phyloP scores from a whole-genome alignment of 2,329 filamentous ascomycete species.

The Dothideomycetes sp. region DNA sequence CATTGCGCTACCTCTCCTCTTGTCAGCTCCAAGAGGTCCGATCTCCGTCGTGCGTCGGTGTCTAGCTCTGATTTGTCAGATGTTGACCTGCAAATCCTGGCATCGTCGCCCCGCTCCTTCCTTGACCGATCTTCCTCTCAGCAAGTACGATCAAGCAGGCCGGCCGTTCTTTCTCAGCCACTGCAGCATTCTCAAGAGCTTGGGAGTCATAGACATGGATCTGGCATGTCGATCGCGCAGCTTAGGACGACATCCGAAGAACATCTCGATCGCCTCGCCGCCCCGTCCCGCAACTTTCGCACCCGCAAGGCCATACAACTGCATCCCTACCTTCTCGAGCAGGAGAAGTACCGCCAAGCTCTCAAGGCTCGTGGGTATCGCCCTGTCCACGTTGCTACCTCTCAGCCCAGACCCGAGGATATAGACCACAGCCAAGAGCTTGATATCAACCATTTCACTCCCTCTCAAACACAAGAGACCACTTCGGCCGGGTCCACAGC shows the following conservation, averaged over 20 bases:
- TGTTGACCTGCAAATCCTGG: conserved; percentile 5
- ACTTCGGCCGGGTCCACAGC: conserved; percentile 1
- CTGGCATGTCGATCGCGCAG: background rate
- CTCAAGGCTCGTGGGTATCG: conserved; percentile 31
- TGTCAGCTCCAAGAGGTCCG: too few relatives aligned
- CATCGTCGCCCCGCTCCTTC: conserved; percentile 3
- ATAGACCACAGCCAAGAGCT: conserved; percentile 2
- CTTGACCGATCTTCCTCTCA: background rate
- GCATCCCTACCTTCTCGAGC: conserved; percentile 36
- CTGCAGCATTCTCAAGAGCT: too few relatives aligned
- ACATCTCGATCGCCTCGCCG: conserved; percentile 3
- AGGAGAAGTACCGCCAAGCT: conserved; percentile 30
- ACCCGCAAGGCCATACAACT: conserved; percentile 36
- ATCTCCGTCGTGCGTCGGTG: conserved; percentile 4
- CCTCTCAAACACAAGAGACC: conserved; percentile 6
- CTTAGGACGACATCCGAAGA: background rate
- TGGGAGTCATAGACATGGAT: background rate
- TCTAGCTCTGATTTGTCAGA: conserved; percentile 6
- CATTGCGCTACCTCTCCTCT: too few relatives aligned
- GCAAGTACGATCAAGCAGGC: conserved; percentile 8
- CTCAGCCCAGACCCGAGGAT: conserved; percentile 5
- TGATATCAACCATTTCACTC: background rate
- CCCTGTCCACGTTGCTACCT: conserved; percentile 25
- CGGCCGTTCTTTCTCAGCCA: conserved; percentile 15
- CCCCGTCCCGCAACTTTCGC: conserved; percentile 25